Base-by-base conservation (phyloP, 108 stramenopile genomes). In the Conticribra guillardii region DNA sequence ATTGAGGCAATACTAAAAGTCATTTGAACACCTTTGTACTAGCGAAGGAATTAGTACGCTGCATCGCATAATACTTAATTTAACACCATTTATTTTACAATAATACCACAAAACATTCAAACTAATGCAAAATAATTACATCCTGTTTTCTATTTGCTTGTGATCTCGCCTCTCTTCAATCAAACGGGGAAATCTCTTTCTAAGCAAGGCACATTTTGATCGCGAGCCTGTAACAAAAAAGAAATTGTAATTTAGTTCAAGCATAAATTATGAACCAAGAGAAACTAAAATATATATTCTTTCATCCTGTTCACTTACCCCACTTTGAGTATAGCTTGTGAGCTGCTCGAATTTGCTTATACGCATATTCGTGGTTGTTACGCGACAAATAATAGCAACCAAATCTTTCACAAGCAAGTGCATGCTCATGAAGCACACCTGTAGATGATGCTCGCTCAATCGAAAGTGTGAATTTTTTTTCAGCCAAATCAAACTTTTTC, bases 351-450 rank as follows among this genome's bases (percentile, higher is more conserved):
- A 63, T 5, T 41, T 63, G 22, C 48, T 63, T 3, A 27, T 48
- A 50, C 3, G 47, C 46, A 2, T 3, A 26, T 45, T 63, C 48
- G 2, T 29, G 26, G 17, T 63, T 48, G 15, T 41, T 41, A 16
- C 2, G 24, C 26, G 16, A 15, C n/a, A 63, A 17, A 17, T 50
- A 27, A 21, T 48, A 63, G n/a, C 8, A 41, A 4, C 47, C 62
- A 32, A 47, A 50, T 50, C 62, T 63, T 26, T 63, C 62, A 26
- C 29, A 65, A 22, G 64, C 51, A 37, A 53, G 31, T 1, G 64
- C 64, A 23, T 65, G 24, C 11, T 49, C 28, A 54, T 65, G 64
- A 37, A 28, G 47, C 18, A 47, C 33, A 9, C 31, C 50, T n/a
- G 52, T 18, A 16, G 5, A 19, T n/a, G 50, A 32, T 4, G 47